Conservation (phyloP, 1,139 yeast genomes). For the Suhomyces maxii region DNA sequence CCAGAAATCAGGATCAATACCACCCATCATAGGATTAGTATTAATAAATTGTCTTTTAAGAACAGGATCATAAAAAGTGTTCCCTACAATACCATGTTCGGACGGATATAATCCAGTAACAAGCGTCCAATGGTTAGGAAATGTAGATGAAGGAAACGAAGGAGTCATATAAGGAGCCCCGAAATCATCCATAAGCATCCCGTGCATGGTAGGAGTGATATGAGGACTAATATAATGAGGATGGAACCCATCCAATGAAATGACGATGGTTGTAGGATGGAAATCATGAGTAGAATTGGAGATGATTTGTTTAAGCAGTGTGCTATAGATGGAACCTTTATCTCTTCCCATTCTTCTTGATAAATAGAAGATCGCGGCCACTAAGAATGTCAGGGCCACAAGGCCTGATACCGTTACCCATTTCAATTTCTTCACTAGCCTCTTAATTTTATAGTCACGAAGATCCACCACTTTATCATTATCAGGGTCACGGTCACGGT, state of each 20-base stretch:
- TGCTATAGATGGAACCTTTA: neutral
- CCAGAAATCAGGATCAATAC: slow-evolving; percentile 70
- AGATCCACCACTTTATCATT: slow-evolving; percentile 14
- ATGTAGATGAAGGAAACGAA: slow-evolving; percentile 84
- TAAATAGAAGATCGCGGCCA: slow-evolving; percentile 10
- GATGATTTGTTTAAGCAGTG: slow-evolving; percentile 20
- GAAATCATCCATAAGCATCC: slow-evolving; percentile 51
- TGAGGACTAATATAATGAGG: slow-evolving; percentile 77
- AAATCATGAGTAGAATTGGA: slow-evolving; percentile 73
- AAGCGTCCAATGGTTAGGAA: slow-evolving; percentile 90
- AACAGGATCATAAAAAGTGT: slow-evolving; percentile 70
- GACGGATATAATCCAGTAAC: slow-evolving; percentile 84
- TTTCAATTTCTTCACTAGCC: slow-evolving; percentile 3
- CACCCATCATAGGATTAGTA: slow-evolving; percentile 57
- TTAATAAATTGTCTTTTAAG: slow-evolving; percentile 60
- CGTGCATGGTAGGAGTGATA: slow-evolving; percentile 70
- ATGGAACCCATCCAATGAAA: slow-evolving; percentile 87
- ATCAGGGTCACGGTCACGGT: slow-evolving; percentile 7
- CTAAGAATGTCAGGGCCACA: slow-evolving; percentile 7
- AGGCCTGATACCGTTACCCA: slow-evolving; percentile 10
- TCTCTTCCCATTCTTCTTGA: neutral
- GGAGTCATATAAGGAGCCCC: slow-evolving; percentile 87
- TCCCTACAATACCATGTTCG: slow-evolving; percentile 85
- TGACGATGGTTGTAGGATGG: slow-evolving; percentile 72
- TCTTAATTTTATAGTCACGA: slow-evolving; percentile 30